A percentile compares a stretch with the other conserved stretches of the same genome.
These are phyloP conservation scores for Sarcodon sp. DNA, from an alignment of 768 basidiomycete species.

Conservation along the genomic window DNA sequence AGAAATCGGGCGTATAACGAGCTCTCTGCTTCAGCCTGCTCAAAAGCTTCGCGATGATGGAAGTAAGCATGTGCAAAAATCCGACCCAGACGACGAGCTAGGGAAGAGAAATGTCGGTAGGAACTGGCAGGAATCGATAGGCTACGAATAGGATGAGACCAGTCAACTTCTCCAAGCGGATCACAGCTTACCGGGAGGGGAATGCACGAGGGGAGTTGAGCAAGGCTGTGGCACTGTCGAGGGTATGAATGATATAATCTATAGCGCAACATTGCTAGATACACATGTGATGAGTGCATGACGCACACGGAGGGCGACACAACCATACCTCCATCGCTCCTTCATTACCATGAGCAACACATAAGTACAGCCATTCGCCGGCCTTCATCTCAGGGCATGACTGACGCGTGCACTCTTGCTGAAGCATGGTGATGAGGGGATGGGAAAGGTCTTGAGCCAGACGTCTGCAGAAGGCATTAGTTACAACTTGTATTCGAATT, in stretches of 20 bases:
- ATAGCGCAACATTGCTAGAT: conserved; percentile 89
- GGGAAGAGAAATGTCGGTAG: conserved; percentile 78
- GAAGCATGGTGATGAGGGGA: conserved; percentile 73
- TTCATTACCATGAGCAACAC: conserved; percentile 87
- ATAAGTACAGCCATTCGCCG: conserved; percentile 95
- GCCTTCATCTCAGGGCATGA: conserved; percentile 98
- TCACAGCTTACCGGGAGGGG: conserved; percentile 60
- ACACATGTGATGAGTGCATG: neutral
- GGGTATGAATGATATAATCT: conserved; percentile 87
- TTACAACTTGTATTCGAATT: neutral
- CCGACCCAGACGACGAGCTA: conserved; percentile 82
- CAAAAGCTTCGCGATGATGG: conserved; percentile 86
- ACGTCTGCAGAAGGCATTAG: conserved; percentile 32
- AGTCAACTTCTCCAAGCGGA: conserved; percentile 8
- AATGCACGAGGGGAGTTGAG: conserved; percentile 87
- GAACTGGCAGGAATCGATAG: conserved; percentile 74
- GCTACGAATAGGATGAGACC: conserved; percentile 23
- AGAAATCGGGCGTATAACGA: conserved; percentile 86
- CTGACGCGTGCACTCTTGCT: conserved; percentile 75
- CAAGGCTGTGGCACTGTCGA: conserved; percentile 87
- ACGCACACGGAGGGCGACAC: neutral
- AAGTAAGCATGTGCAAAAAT: conserved; percentile 97
- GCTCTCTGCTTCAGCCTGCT: conserved; percentile 83
- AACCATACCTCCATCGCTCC: conserved; percentile 68
- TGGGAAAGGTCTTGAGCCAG: conserved; percentile 81